Evolutionary conservation across 768 basidiomycete species (phyloP), one percentile per base, ranked within the genome.

Genomic region (Auricularia sp.): DNA sequence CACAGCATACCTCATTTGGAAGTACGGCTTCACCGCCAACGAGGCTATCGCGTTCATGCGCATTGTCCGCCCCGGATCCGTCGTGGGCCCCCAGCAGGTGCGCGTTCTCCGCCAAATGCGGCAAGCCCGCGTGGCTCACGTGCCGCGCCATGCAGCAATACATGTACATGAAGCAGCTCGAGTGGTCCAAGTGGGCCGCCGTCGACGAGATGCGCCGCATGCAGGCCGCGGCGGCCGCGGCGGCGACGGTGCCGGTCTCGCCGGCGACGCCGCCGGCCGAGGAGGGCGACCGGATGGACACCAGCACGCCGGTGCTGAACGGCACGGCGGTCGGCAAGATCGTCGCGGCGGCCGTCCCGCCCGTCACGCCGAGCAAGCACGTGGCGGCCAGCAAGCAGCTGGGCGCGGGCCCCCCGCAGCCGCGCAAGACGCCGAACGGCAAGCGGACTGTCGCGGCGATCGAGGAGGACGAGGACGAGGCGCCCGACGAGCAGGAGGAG

Each of bases 1-100:
- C 18, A 8, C 64, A 78, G 97, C 96, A 8, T 98, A 98, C 79
- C 83, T 99, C 64, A 91, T 97, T 66, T 99, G 97, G 91, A 98
- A 98, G 75, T 96, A 98, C 70, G 92, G 91, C 23, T 99, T 99
- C 73, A 93, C 94, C 18, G 96, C 96, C 1, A 84, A 87, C 61
- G 93, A 98, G 76, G 97, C 90, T 4, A 98, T 98, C 64, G 97
- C 90, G 0, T 98, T 95, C 76, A 98, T 98, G 97, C 88, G 97
- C 21, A 92, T 99, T 69, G 87, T 97, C 64, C 87, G 97, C 56
- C 97, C 97, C 2, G 96, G 94, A 5, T 89, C 88, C 64, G 92
- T 94, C 54, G 93, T 95, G 61, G 92, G 92, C 12, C 91, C 91
- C 21, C 91, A 93, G 68, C 92, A 93, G 72, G 69, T 70, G 59